phyloP scores from a whole-genome alignment of 345 rosid species.

The Brassica carinata region DNA sequence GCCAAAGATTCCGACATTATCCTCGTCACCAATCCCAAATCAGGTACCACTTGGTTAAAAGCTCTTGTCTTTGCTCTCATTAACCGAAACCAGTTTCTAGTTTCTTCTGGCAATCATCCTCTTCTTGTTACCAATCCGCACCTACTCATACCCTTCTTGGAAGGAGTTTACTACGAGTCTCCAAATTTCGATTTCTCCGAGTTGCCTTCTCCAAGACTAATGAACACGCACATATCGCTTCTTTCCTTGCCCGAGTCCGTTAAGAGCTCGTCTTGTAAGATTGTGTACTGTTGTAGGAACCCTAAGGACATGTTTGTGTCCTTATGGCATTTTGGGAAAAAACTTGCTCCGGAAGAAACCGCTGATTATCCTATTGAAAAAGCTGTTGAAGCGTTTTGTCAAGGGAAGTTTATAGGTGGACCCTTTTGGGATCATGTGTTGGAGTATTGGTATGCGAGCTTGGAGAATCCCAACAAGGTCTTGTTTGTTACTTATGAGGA shows the following conservation, averaged over 20 bases:
- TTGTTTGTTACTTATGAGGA: slow-evolving; percentile 46
- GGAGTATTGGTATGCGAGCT: slow-evolving; percentile 41
- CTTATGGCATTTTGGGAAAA: slow-evolving; percentile 59
- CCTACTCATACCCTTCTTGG: slow-evolving; percentile 54
- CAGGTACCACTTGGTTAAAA: slow-evolving; percentile 67
- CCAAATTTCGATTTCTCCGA: slow-evolving; percentile 25
- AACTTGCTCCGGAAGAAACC: slow-evolving; percentile 29
- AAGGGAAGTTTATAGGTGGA: slow-evolving; percentile 46
- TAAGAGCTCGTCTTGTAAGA: slow-evolving; percentile 44
- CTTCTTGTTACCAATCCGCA: slow-evolving; percentile 55
- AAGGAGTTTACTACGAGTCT: slow-evolving; percentile 31
- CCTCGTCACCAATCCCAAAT: slow-evolving; percentile 52
- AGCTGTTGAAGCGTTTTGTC: slow-evolving; percentile 47
- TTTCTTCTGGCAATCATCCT: slow-evolving; percentile 46
- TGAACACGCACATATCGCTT: slow-evolving; percentile 47
- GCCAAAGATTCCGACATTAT: slow-evolving; percentile 50
- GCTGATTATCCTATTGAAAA: slow-evolving; percentile 42
- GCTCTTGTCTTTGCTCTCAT: slow-evolving; percentile 54
- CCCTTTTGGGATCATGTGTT: slow-evolving; percentile 45
- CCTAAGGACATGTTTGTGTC: slow-evolving; percentile 64
- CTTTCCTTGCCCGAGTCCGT: slow-evolving; percentile 45
- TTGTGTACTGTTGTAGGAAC: slow-evolving; percentile 61
- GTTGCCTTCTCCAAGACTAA: slow-evolving; percentile 45
- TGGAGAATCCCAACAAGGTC: slow-evolving; percentile 24
- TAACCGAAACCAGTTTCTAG: slow-evolving; percentile 38